Evolutionary conservation across 78 protist genomes (phyloP).

Genomic region (Isochrysis galbana): DNA sequence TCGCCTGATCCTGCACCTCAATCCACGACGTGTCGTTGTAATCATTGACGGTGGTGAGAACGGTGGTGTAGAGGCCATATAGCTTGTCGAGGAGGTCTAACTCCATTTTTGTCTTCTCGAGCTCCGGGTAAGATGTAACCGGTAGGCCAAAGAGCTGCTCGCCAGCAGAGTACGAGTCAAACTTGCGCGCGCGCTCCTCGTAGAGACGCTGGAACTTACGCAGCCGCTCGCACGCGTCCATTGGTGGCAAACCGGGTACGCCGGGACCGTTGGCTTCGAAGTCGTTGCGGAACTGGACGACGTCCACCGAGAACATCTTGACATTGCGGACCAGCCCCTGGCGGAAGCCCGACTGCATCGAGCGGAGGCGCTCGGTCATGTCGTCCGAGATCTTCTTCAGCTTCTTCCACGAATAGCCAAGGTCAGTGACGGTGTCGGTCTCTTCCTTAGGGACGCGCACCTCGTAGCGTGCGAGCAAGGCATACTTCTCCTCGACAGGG

Average conservation of each 20-base stretch:
- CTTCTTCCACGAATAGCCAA: not conserved
- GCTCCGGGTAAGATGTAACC: conserved; percentile 7
- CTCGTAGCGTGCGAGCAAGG: conserved; percentile 17
- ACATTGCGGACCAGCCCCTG: conserved; percentile 38
- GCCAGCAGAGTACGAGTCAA: conserved; percentile 70
- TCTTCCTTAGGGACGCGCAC: not conserved
- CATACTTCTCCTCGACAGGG: not conserved
- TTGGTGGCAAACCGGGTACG: conserved; percentile 66
- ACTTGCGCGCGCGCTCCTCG: conserved; percentile 74
- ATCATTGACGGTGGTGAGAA: not conserved
- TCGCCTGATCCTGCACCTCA: conserved; percentile 67
- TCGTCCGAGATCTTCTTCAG: not conserved
- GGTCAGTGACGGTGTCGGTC: not conserved
- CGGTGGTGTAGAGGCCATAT: conserved; percentile 65
- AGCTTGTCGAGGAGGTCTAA: conserved; percentile 36
- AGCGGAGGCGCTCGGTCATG: not conserved
- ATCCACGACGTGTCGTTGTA: conserved; percentile 65
- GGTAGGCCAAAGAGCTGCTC: conserved; percentile 66
- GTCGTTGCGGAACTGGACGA: conserved; percentile 46
- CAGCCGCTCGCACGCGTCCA: conserved; percentile 78
- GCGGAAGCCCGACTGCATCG: not conserved
- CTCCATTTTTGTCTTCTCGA: conserved; percentile 30
- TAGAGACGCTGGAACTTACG: conserved; percentile 70
- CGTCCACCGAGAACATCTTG: conserved; percentile 15
- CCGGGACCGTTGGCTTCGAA: conserved; percentile 79